Conservation (phyloP, 129 eudicot genomes). For the Gnaphalium uliginosum region DNA sequence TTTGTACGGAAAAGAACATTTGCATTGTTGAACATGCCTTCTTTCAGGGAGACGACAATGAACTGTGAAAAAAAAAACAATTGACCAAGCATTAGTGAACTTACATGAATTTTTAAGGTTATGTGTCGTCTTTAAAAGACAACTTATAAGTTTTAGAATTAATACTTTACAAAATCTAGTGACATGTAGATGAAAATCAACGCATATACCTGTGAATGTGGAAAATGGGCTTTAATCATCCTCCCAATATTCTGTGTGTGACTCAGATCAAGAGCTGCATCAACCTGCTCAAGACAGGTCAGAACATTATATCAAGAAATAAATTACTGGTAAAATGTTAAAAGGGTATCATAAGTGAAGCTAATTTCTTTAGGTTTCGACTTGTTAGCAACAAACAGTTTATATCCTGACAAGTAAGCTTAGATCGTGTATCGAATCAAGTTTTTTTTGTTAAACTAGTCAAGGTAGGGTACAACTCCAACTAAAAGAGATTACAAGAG, state of each 20-base stretch:
- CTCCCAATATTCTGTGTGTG: conserved; percentile 3
- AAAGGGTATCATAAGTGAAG: not conserved
- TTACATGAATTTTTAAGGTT: not conserved
- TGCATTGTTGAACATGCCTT: conserved; percentile 7
- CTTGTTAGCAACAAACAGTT: too few species aligned
- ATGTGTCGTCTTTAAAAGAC: not conserved
- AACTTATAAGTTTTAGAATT: not conserved
- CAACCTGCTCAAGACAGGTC: not conserved
- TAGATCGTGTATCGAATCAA: too few species aligned
- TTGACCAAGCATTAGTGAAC: not conserved
- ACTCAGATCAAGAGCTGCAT: conserved; percentile 6
- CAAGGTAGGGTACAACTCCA: too few species aligned
- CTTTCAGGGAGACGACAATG: conserved; percentile 5
- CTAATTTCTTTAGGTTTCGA: not conserved
- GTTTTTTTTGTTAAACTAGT: too few species aligned
- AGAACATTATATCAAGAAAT: not conserved
- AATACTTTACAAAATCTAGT: too few species aligned
- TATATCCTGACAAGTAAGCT: too few species aligned
- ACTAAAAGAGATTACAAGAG: too few species aligned
- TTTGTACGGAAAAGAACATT: conserved; percentile 5
- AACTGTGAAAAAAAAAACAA: not conserved
- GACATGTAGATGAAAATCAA: not conserved
- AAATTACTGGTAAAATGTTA: not conserved
- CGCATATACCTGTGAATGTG: not conserved
- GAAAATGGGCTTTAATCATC: not conserved